Evolutionary conservation across 2,329 filamentous ascomycete species (phyloP), one percentile per base, ranked within the genome.

Genomic region (Lojkania enalia): DNA sequence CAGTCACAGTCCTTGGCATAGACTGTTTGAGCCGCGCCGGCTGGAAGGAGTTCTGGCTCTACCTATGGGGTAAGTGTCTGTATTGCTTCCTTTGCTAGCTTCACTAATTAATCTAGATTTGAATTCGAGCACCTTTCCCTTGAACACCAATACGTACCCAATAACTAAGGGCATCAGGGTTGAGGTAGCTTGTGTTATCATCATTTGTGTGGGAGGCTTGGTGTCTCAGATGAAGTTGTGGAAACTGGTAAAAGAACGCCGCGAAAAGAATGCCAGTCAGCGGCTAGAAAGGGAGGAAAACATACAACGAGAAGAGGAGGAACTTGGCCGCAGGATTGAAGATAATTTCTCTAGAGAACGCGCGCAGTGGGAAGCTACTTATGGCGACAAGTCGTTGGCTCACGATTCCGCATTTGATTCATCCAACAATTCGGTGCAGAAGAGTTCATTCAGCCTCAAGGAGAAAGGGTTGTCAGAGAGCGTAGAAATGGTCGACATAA

Each of bases 41-140:
- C 0, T 74, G 95, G 58, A 96, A 96, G 68, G 92, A 97, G 67
- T 96, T 96, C 57, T 97, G 92, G 92, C 80, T 89, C 4, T 97
- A 95, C 66, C 78, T 95, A 27, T 97, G 92, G 92, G 75, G 80
- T 82, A 66, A 68, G 78, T 66, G 13, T 9, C 14, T 15, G 30
- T 33, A 33, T 33, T 19, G 35, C 11, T 19, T 42, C n/a, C n/a
- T n/a, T n/a, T n/a, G n/a, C n/a, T n/a, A n/a, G n/a, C n/a, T n/a
- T 44, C 27, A 15, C 51, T 61, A 19, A 61, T 41, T 35, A 15
- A 5, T 13, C 15, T 50, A 83, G 80, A 74, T 35, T 71, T 97
- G 29, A 96, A 96, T 66, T 75, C 83, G 31, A 78, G 63, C 31
- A 74, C 90, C 0, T 97, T 97, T 60, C 91, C 91, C 0, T 72